phyloP scores from a whole-genome alignment of 192 early-diverging fungal species.

The Spizellomyces sp. region DNA sequence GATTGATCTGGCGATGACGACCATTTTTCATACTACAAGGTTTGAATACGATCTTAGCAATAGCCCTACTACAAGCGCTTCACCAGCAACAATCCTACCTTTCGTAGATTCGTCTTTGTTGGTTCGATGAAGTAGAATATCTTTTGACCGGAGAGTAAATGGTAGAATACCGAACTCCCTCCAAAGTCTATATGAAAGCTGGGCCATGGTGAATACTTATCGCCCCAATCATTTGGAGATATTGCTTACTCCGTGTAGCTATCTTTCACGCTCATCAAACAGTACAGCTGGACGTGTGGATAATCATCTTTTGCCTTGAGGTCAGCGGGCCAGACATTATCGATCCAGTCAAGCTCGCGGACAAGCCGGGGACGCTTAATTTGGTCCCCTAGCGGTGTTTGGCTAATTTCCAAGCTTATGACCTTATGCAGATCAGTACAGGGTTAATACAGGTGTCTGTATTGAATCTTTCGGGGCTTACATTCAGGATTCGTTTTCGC shows the following conservation, averaged over 20 bases:
- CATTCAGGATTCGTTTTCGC: constrained; percentile 78
- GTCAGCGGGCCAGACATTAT: constrained; percentile 80
- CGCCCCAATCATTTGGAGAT: background rate
- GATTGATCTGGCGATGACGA: constrained; percentile 83
- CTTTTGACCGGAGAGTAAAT: constrained; percentile 83
- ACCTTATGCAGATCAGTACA: constrained; percentile 38
- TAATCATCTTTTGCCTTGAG: constrained; percentile 65
- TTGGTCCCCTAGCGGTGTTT: constrained; percentile 63
- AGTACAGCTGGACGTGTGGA: constrained; percentile 88
- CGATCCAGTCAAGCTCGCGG: constrained; percentile 86
- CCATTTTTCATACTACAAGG: constrained; percentile 75
- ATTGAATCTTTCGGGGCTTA: constrained; percentile 15
- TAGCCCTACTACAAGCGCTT: no score
- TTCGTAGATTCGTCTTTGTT: constrained; percentile 78
- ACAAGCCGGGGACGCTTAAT: constrained; percentile 80
- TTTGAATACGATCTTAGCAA: background rate
- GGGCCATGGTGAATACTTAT: background rate
- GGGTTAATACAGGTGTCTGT: background rate
- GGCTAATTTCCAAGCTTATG: constrained; percentile 84
- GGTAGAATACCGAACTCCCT: constrained; percentile 88
- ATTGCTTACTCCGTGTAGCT: constrained; percentile 78
- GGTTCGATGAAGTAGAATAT: constrained; percentile 89
- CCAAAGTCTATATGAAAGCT: constrained; percentile 82
- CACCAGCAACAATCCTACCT: constrained; percentile 19
- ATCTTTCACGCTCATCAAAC: constrained; percentile 90